Evolutionary conservation across 2,329 filamentous ascomycete species (phyloP), one percentile per base, ranked within the genome.

Genomic region (Aureobasidium pullulans): DNA sequence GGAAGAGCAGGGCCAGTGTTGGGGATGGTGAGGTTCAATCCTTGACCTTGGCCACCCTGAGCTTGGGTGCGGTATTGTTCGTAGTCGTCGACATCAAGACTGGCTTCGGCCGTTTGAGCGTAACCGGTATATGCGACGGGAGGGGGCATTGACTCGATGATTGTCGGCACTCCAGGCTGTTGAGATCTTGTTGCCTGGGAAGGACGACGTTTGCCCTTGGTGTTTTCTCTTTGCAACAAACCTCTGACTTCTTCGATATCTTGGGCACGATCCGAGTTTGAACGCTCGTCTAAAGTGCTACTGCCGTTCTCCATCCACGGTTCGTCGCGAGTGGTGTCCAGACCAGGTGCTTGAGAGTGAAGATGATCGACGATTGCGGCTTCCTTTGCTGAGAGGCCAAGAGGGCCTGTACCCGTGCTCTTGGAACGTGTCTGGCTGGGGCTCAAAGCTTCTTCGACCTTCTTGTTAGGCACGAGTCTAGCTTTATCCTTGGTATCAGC

Each of bases 391-490:
- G 57, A 58, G 62, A 64, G 42, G 43, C 68, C 68, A 6, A 73
- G 66, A 40, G 71, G 73, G 56, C 75, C 71, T 10, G 65, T 69
- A 28, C 67, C 65, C 15, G 66, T 69, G 15, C 50, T 49, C 5
- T 60, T 46, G 16, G 36, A 6, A 70, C 69, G 28, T 23, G 46
- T 49, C 23, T 42, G 37, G 19, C 16, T 4, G 10, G 58, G 57
- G 40, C 46, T 49, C 50, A 54, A 4, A 6, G 56, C 31, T 44
- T 43, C 36, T 8, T 52, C 57, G 32, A 65, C 65, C 46, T 68
- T 71, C 57, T 65, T 66, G 8, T 47, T 63, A 2, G 88, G 87
- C 6, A 88, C 76, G 67, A 95, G 73, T 36, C 90, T 85, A 56
- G 76, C 78, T 4, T 79, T 83, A 15, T 68, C 65, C 34, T 72